These are phyloP conservation scores for Crepidotus variabilis DNA, from an alignment of 768 basidiomycete species.

Conservation along the genomic window DNA sequence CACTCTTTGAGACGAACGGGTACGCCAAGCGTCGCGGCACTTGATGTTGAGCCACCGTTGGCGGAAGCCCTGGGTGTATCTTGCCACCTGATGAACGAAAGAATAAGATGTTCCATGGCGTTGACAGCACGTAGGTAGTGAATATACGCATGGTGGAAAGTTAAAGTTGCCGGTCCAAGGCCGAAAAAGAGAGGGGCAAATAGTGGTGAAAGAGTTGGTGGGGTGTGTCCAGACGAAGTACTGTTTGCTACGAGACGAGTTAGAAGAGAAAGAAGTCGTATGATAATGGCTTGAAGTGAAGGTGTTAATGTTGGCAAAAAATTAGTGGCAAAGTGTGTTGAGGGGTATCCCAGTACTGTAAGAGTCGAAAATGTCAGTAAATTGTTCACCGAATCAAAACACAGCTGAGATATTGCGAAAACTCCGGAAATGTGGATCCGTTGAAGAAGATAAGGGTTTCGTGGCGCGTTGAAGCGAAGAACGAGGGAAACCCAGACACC, in stretches of 20 bases:
- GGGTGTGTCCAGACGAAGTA: conserved; percentile 83
- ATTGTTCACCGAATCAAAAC: conserved; percentile 1
- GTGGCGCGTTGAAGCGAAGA: background rate
- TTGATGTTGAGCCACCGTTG: conserved; percentile 31
- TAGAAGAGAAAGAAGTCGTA: conserved; percentile 76
- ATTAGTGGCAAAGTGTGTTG: conserved; percentile 60
- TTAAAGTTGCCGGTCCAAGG: conserved; percentile 48
- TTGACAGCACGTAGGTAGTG: conserved; percentile 78
- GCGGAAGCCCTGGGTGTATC: conserved; percentile 44
- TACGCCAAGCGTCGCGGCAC: conserved; percentile 60
- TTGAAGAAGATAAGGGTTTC: background rate
- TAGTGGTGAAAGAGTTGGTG: conserved; percentile 82
- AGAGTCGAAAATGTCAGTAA: conserved; percentile 7
- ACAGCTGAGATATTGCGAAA: background rate
- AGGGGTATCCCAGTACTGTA: conserved; percentile 62
- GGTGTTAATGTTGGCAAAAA: conserved; percentile 56
- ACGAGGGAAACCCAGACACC: conserved; percentile 18
- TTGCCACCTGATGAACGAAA: conserved; percentile 85
- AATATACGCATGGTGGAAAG: conserved; percentile 46
- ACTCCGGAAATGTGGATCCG: background rate
- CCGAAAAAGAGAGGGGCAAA: conserved; percentile 92
- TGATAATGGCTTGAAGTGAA: conserved; percentile 54
- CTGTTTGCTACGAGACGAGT: conserved; percentile 82
- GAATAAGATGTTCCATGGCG: conserved; percentile 91
- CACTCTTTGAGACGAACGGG: conserved; percentile 88